Evolutionary conservation across 352 stramenopile genomes (phyloP), one percentile per base, ranked within the genome.

Genomic region (Phytophthora syringae): DNA sequence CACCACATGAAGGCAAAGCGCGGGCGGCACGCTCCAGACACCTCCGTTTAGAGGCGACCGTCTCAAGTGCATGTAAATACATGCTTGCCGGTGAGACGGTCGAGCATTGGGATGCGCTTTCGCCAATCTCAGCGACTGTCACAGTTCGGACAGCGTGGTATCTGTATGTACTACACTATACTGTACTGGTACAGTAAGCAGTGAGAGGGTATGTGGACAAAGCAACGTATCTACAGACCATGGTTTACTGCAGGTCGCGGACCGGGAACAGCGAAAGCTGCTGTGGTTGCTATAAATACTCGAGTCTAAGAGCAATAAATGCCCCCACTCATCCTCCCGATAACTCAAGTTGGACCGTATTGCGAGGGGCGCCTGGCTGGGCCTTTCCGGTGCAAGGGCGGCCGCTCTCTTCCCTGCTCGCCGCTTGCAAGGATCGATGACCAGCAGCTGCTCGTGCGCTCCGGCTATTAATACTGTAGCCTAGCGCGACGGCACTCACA

Each of bases 21-120:
- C 42, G 49, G 32, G 36, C 45, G 52, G 16, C 9, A n/a, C 34
- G 20, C 22, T 22, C 7, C 32, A 56, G 50, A 20, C 40, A 40
- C 63, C 56, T 73, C 55, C 40, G 47, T 73, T 73, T 73, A 73
- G 49, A 40, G 58, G 50, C 50, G 49, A 66, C 56, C 59, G 58
- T 63, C 55, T 73, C 51, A 60, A 53, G 34, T 12, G 18, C n/a
- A n/a, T n/a, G n/a, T n/a, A n/a, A n/a, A n/a, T n/a, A n/a, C n/a
- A 18, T 40, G 18, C n/a, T 11, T 40, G 12, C 18, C 34, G 12
- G 11, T 40, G 34, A 40, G 34, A 40, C 34, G 34, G 34, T 40
- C 11, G 40, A 27, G 51, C 5, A 40, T n/a, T n/a, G 32, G n/a
- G 59, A 67, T 61, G 51, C 42, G 43, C 22, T 56, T 40, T 48